A percentile compares a stretch with the other conserved stretches of the same genome.
These are phyloP conservation scores for Nicotiana noctiflora DNA, from an alignment of 257 asterid genomes.

Conservation along the genomic window DNA sequence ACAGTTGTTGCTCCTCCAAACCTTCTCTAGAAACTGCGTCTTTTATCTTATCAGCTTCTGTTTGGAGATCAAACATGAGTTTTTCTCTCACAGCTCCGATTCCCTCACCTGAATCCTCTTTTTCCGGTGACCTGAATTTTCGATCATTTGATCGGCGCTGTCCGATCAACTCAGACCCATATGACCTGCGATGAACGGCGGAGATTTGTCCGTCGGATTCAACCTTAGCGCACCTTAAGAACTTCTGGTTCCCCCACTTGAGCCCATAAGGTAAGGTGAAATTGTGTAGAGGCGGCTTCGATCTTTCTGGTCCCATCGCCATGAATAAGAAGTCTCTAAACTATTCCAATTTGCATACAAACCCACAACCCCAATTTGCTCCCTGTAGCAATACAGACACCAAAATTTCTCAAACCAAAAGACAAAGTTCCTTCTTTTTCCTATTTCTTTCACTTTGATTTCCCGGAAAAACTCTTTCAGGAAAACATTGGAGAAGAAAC, in stretches of 20 bases:
- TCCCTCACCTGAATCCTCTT: conserved; percentile 25
- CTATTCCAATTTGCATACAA: neutral
- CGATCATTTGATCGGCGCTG: conserved; percentile 9
- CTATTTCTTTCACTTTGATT: neutral
- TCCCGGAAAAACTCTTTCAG: neutral
- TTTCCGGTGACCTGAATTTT: conserved; percentile 7
- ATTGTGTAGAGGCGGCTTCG: conserved; percentile 55
- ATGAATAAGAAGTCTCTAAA: neutral
- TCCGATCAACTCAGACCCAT: conserved; percentile 21
- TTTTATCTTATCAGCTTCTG: conserved; percentile 63
- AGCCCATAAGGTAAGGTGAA: conserved; percentile 48
- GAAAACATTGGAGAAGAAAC: no score
- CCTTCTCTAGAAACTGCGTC: conserved; percentile 47
- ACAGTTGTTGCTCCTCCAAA: conserved; percentile 29
- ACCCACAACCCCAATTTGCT: neutral
- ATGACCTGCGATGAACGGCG: conserved; percentile 21
- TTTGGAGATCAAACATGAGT: conserved; percentile 60
- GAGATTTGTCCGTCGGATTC: conserved; percentile 39
- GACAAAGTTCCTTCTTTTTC: neutral
- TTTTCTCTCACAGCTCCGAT: conserved; percentile 51
- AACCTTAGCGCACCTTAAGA: conserved; percentile 59
- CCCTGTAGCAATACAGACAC: neutral
- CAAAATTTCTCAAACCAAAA: neutral
- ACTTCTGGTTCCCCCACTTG: conserved; percentile 67
- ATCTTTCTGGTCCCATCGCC: conserved; percentile 56